Conservation (phyloP, 2,329 filamentous ascomycete species). For the Phialophora expanda region DNA sequence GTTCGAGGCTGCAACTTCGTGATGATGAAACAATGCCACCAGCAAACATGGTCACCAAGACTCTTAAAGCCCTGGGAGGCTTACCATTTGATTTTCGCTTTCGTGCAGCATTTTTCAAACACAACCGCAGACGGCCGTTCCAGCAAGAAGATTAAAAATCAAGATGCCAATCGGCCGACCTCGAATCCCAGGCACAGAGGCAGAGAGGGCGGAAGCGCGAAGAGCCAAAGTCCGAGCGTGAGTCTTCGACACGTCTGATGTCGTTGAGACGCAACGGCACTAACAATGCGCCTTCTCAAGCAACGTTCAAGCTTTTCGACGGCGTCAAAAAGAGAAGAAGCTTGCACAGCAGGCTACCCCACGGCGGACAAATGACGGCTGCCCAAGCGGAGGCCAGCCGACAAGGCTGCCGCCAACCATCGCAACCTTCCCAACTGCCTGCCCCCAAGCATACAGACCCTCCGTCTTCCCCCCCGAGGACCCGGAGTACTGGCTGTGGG, state of each 20-base stretch:
- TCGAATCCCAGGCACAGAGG: constrained; percentile 32
- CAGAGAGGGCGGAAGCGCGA: constrained; percentile 32
- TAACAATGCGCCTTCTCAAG: constrained; percentile 5
- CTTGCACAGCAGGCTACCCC: constrained; percentile 12
- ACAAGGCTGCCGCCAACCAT: constrained; percentile 4
- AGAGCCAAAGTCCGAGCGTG: constrained; percentile 32
- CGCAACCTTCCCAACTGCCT: neutral
- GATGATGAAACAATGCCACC: neutral
- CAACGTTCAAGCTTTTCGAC: constrained; percentile 35
- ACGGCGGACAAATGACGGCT: neutral
- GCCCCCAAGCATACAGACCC: neutral
- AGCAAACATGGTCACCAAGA: neutral
- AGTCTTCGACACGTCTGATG: neutral
- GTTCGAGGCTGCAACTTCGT: constrained; percentile 4
- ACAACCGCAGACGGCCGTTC: neutral
- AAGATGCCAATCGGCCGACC: constrained; percentile 32
- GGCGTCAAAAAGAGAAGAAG: constrained; percentile 33
- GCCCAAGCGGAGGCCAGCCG: neutral
- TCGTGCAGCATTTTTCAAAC: neutral
- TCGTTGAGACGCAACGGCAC: neutral
- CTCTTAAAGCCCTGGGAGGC: neutral
- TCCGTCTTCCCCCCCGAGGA: constrained; percentile 16
- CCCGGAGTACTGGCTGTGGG: constrained; percentile 27
- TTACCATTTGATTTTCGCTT: constrained; percentile 3
- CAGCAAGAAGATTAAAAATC: constrained; percentile 3